Evolutionary conservation across 2,329 filamentous ascomycete genomes (phyloP), one percentile per base, ranked within the genome.

Genomic region (Diaporthe helianthi): DNA sequence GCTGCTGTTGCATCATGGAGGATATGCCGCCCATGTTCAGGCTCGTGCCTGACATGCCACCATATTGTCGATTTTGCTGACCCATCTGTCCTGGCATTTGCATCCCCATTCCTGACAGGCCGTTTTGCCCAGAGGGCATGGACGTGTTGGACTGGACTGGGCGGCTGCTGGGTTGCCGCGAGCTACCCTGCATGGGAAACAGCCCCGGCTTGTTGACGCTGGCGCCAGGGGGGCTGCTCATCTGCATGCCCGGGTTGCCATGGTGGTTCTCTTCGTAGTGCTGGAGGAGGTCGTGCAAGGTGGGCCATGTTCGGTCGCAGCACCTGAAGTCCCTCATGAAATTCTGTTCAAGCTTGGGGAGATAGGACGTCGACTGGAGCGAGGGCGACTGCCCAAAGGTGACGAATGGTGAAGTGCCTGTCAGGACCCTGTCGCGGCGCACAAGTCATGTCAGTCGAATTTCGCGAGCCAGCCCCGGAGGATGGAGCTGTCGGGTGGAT

Each of bases 261-360:
- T 94, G 95, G 80, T 99, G 96, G 67, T 92, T 89, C 81, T 98
- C 95, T 81, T 99, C 96, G 78, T 98, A 99, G 80, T 99, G 96
- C 78, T 97, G 94, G 55, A 99, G 85, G 55, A 99, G 86, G 78
- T 98, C 96, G 82, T 99, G 96, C 74, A 99, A 87, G 63, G 94
- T 97, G 29, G 94, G 92, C 74, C 98, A 87, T 38, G 91, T 95
- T 76, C 93, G 88, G 76, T 94, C 94, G 81, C 96, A 99, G 83
- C 96, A 99, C 65, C 92, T 92, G 81, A 98, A 98, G 82, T 98
- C 94, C 80, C 92, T 92, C 93, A 98, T 97, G 80, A 98, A 99
- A 77, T 95, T 96, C 71, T 95, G 95, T 81, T 99, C 96, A 77
- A 98, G 89, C 80, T 97, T 98, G 12, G 94, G 95, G 1, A 98